Conservation (phyloP, 148 eudicot genomes). For the Diospyros kaki region DNA sequence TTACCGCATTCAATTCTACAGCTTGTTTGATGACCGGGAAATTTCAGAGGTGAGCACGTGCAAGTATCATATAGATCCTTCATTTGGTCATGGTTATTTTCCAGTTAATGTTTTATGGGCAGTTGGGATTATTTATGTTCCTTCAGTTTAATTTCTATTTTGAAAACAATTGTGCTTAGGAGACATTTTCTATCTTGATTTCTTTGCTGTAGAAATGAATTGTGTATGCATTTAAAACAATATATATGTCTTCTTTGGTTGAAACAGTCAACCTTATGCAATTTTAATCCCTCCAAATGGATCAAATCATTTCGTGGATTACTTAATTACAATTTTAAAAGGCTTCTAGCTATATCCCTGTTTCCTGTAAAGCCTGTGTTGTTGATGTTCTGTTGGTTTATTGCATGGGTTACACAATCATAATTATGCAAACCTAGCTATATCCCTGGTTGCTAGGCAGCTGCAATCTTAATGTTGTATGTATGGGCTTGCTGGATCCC, state of each 20-base stretch:
- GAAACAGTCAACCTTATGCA: background rate
- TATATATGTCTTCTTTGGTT: background rate
- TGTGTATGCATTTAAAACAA: background rate
- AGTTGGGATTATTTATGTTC: background rate
- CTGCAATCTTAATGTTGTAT: background rate
- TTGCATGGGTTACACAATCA: too few relatives aligned
- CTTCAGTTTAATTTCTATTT: background rate
- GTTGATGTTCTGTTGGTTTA: background rate
- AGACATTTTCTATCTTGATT: background rate
- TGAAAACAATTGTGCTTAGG: background rate
- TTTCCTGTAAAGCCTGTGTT: background rate
- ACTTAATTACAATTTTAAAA: too few relatives aligned
- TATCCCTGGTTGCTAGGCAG: too few relatives aligned
- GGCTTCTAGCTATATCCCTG: too few relatives aligned
- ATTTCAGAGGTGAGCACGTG: slow-evolving; percentile 59
- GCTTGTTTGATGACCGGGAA: slow-evolving; percentile 82
- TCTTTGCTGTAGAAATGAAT: background rate
- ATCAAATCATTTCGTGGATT: background rate
- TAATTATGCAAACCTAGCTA: too few relatives aligned
- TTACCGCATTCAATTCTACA: slow-evolving; percentile 79
- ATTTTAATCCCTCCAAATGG: background rate
- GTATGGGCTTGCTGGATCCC: too few relatives aligned
- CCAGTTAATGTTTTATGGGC: background rate
- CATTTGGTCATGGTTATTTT: background rate
- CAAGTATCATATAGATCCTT: background rate